Base-by-base conservation (phyloP, 2,329 filamentous ascomycete genomes). In the Talaromyces sp. region DNA sequence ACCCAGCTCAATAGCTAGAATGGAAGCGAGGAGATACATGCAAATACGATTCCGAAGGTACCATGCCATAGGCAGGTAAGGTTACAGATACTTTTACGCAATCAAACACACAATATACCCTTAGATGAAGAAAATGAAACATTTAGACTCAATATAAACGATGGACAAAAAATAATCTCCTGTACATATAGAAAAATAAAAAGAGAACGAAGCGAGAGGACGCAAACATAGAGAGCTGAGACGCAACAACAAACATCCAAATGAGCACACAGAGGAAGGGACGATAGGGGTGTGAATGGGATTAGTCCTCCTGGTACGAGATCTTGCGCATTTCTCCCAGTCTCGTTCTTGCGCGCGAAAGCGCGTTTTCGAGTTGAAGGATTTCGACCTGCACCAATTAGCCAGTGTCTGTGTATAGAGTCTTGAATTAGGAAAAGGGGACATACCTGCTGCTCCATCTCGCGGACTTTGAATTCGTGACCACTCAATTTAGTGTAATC, bases 371-470 rank as follows among this genome's bases (percentile, higher is more conserved):
- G 69, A 99, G 85, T 79, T 98, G 93, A 63, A 98, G 84, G 70
- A 99, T 99, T 80, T 99, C 93, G 75, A 99, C 95, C 93, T 97
- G 74, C 68, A 70, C 7, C 13, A 22, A 60, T 39, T 41, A 37
- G 47, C 62, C 13, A 11, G 10, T 11, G 13, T 31, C 27, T 31
- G 7, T 31, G 5, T 31, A 31, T 31, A 31, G 7, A 5, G 7
- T 31, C 27, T 6, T 31, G 35, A 37, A 37, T 37, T 11, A 37
- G 13, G 13, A 37, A 37, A 37, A 9, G 65, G 15, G 19, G 19
- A 84, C 86, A 73, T 84, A 97, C 93, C 91, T 99, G 95, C 77
- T 99, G 95, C 82, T 99, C 95, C 95, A 99, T 99, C 82, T 99
- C 93, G 72, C 90, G 87, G 61, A 97, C 93, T 85, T 99, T 99